phyloP scores from a whole-genome alignment of 805 yeast genomes.

The Sungouiozyma ichnusensis region DNA sequence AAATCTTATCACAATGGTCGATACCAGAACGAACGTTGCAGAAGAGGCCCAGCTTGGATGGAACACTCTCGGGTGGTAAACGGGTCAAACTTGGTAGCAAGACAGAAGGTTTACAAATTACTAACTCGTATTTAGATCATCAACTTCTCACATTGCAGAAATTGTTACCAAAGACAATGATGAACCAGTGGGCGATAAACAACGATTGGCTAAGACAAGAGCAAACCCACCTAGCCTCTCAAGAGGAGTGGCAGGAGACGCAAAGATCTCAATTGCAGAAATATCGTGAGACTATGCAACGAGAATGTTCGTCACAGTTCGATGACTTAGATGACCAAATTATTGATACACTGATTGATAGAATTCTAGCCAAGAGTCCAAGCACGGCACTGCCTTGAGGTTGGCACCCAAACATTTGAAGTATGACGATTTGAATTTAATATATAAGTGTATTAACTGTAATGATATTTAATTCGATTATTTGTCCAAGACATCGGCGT shows the following conservation, averaged over 20 bases:
- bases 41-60: background rate
- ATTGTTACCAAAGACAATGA: constrained; percentile 27
- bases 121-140: constrained; percentile 24
- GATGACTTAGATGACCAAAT: constrained; percentile 40
- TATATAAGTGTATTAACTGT: constrained; percentile 2
- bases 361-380: background rate
- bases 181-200: constrained; percentile 31
- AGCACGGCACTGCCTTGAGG: too few species aligned
- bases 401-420: too few species aligned
- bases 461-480: constrained; percentile 27
- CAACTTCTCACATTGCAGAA: constrained; percentile 30
- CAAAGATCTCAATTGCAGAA: constrained; percentile 35
- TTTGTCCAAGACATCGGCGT: constrained; percentile 91
- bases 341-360: constrained; percentile 36
- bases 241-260: constrained; percentile 31
- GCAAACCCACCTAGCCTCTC: constrained; percentile 20
- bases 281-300: constrained; percentile 36
- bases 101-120: constrained; percentile 3
- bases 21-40: background rate
- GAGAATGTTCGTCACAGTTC: constrained; percentile 34
- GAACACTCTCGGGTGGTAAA: too few species aligned
- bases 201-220: constrained; percentile 28
- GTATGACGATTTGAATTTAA: background rate
- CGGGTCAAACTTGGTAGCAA: too few species aligned
- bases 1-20: background rate